Base-by-base conservation (phyloP, 2,329 filamentous ascomycete species). In the Niveomyces coronatus region DNA sequence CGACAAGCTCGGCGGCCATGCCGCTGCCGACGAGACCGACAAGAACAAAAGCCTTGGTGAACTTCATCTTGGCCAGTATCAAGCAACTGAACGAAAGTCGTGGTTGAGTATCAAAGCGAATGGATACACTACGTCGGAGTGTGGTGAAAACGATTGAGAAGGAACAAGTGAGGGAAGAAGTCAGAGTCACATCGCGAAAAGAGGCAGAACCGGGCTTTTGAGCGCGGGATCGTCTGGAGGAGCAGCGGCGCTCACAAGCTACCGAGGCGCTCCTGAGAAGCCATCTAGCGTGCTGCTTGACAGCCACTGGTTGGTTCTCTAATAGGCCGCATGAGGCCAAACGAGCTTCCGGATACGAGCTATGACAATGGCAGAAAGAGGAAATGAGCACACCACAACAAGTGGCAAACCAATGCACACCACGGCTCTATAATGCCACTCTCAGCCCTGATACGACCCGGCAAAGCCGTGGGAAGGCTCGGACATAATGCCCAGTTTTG, bases 241-340 rank as follows among this genome's bases (percentile, higher is more conserved):
- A 18, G n/a, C 17, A 15, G 16, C n/a, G 8, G 28, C 7, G 9
- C 37, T 34, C 37, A 39, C 37, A 16, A 35, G 37, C 37, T 39
- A 19, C 37, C 37, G 31, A 39, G 37, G 37, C 19, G 29, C 29
- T 7, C 30, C 19, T 34, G 20, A 34, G 14, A 18, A 9, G 20
- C 22, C 7, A 24, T 20, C 26, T 24, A 16, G 22, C 23, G 30
- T 14, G 6, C 8, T 13, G 10, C 31, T 7, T 11, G 11, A 11
- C 14, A 29, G 8, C 11, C 11, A 13, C 18, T 37, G 17, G 24
- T 10, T 17, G 16, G 18, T 19, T 9, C 13, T 1, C 5, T 28
- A 16, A 4, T 11, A 37, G 35, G 35, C 35, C 30, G 27, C 27
- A n/a, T 4, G 3, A 4, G 37, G 35, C 15, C 6, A 4, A 7